Base-by-base conservation (phyloP, 1,284 basidiomycete genomes). In the Ustilago curta region DNA sequence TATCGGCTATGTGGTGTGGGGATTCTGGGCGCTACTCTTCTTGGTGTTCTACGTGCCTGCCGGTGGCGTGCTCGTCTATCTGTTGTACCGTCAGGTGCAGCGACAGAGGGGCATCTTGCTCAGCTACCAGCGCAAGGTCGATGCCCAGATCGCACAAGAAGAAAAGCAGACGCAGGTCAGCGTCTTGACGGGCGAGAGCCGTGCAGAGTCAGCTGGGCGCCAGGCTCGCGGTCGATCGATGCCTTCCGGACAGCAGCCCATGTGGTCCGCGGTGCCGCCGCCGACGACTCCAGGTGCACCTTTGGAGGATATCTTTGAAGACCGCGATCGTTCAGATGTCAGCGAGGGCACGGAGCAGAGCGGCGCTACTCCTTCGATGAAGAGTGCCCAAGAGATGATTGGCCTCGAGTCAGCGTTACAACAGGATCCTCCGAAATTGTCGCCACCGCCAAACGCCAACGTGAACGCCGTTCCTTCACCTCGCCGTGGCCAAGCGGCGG, bases 11-110 rank as follows among this genome's bases (percentile, higher is more conserved):
- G 58, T 70, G 8, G 49, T 80, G 9, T 80, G 78, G 78, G 53
- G 53, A 2, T 65, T 79, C 54, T 80, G 74, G 71, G 77, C 78
- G 11, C 42, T 70, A 1, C 27, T 79, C 25, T 78, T 79, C 43
- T 48, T 80, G 14, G 49, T 64, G 19, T 80, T 79, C 49, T 80
- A 80, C 70, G 72, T 80, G 9, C 77, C 77, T 6, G 77, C 78
- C 1, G 77, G 78, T 27, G 78, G 78, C 18, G 66, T 65, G 23
- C 70, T 80, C 27, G 67, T 74, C 29, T 73, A 39, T 25, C 54
- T 79, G 14, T 55, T 79, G 2, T 68, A 42, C 16, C 45, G 64
- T 9, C 78, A 79, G 56, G 70, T 78, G 19, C 25, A 37, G n/a
- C 48, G 48, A 29, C 76, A 78, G n/a, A 59, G 62, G 44, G 39